Evolutionary conservation across 73 alveolate genomes (phyloP).

Genomic region (Paramecium tetraurelia): DNA sequence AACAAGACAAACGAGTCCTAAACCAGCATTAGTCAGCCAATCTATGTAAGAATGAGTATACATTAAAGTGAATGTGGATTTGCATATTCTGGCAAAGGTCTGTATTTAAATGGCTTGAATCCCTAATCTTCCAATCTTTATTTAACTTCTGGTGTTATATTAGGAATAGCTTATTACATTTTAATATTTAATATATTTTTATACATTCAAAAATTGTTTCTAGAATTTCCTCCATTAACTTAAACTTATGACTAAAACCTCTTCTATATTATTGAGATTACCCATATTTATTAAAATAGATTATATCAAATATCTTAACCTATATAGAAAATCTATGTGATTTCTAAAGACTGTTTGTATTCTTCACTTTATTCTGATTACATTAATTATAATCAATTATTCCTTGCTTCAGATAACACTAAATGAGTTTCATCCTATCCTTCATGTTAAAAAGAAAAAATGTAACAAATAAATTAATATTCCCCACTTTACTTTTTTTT

Average conservation of each 20-base stretch:
- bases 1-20: background rate
- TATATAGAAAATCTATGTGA: background rate
- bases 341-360: background rate
- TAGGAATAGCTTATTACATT: conserved; percentile 9
- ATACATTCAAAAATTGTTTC: background rate
- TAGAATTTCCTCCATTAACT: background rate
- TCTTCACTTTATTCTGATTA: background rate
- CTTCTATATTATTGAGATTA: background rate
- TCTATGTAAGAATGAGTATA: background rate
- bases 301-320: too few species aligned
- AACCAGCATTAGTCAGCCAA: conserved; percentile 28
- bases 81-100: background rate
- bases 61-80: background rate
- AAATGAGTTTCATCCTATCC: background rate
- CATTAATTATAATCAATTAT: background rate
- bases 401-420: conserved; percentile 17
- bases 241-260: background rate
- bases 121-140: background rate
- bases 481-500: background rate
- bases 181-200: background rate
- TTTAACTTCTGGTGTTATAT: background rate
- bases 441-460: background rate
- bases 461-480: background rate
- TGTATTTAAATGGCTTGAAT: background rate
- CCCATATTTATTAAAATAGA: too few species aligned